Evolutionary conservation across 2,329 filamentous ascomycete species (phyloP).

Genomic region (Fusarium sp.): DNA sequence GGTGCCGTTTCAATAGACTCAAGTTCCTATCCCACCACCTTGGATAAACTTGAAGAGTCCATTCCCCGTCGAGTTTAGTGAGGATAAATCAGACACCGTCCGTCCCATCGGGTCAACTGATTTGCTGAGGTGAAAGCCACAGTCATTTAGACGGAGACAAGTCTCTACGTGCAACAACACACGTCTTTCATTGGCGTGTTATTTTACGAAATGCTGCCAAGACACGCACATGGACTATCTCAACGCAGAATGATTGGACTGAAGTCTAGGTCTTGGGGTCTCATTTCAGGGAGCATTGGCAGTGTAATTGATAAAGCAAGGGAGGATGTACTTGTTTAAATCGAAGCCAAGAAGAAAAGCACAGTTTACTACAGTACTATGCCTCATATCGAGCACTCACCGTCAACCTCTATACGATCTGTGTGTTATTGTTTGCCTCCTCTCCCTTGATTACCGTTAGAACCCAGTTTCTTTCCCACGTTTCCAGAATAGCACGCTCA

Average conservation of each 20-base stretch:
- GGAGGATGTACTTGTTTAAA: conserved; percentile 16
- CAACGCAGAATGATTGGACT: conserved; percentile 21
- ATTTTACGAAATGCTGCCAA: neutral
- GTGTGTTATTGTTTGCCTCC: neutral
- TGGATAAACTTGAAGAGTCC: neutral
- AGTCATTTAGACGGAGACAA: neutral
- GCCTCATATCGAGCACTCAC: neutral
- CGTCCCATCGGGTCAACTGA: conserved; percentile 15
- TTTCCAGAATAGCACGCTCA: neutral
- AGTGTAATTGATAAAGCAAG: conserved; percentile 7
- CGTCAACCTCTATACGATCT: neutral
- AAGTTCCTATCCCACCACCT: neutral
- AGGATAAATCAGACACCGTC: neutral
- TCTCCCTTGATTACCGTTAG: neutral
- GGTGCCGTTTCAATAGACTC: neutral
- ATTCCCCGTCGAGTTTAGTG: conserved; percentile 20
- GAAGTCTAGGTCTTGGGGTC: conserved; percentile 5
- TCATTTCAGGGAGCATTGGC: neutral
- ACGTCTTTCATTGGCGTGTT: conserved; percentile 16
- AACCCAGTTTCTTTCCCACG: conserved; percentile 1
- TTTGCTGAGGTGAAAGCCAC: conserved; percentile 19
- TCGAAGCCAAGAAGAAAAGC: neutral
- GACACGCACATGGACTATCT: neutral
- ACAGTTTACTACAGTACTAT: neutral
- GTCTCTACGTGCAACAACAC: conserved; percentile 27